Evolutionary conservation across 768 basidiomycete species (phyloP), one percentile per base, ranked within the genome.

Genomic region (Lactifluus echinatus): DNA sequence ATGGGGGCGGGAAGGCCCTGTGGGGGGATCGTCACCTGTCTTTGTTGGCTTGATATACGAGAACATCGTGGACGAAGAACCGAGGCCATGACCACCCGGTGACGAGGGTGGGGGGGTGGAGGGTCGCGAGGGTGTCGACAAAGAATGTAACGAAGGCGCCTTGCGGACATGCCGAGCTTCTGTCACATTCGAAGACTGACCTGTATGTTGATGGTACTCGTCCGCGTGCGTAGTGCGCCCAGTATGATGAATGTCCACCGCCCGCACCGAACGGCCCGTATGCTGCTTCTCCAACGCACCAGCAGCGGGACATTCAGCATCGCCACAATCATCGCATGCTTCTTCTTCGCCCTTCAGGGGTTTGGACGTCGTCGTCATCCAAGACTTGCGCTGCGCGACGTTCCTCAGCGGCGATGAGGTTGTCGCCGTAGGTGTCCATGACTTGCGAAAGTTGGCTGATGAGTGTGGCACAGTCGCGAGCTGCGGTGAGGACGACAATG

Each of bases 61-160:
- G 57, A 89, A 78, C 75, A 87, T 75, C 12, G 87, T 90, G n/a
- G 80, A 82, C 0, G 85, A 82, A 43, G 88, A 89, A 49, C 88
- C 88, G 28, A 85, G 39, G 17, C 48, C 56, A 24, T 52, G 53
- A 7, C 60, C 63, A 17, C 54, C 50, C 11, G 56, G 53, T 14
- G 63, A 56, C 12, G 60, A 31, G 6, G 40, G 48, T 11, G 31
- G 39, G 2, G 50, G 50, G 37, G 55, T 50, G 37, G 47, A 26
- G 12, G 56, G 39, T 11, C 45, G 47, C 39, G 59, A 61, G 36
- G 42, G 55, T 37, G 40, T 46, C 12, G 60, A 49, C n/a, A 61
- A 24, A 14, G 60, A 37, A 24, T 55, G 46, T 12, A 46, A n/a
- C 19, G 60, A 61, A 19, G 60, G 51, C 8, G 37, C 37, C 39